These are phyloP conservation scores for Amaranthus hypochondriacus DNA, from an alignment of 148 eudicot genomes.

Conservation along the genomic window DNA sequence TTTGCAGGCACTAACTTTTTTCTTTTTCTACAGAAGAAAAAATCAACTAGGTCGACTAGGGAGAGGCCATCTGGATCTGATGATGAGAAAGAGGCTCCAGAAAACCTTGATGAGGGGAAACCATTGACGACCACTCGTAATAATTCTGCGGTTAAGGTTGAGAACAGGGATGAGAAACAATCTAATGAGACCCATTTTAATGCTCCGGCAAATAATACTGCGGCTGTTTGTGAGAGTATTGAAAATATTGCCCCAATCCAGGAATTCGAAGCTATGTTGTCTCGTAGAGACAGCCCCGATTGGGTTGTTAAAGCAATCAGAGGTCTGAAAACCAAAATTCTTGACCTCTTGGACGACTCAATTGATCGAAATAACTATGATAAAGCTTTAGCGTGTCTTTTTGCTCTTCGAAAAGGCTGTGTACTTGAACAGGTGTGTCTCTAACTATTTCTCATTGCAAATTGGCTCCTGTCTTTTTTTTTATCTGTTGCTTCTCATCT, in stretches of 20 bases:
- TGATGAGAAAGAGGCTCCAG: slow-evolving; percentile 46
- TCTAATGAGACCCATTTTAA: slow-evolving; percentile 37
- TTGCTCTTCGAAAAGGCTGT: slow-evolving; percentile 82
- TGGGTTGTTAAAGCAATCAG: slow-evolving; percentile 78
- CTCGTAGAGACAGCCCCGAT: slow-evolving; percentile 78
- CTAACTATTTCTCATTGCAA: background rate
- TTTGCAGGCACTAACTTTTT: slow-evolving; percentile 13
- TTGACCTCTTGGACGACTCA: slow-evolving; percentile 61
- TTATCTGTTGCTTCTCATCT: background rate
- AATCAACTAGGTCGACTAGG: slow-evolving; percentile 51
- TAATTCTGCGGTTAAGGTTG: slow-evolving; percentile 41
- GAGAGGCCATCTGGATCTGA: slow-evolving; percentile 69
- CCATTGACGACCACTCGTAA: slow-evolving; percentile 32
- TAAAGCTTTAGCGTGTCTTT: slow-evolving; percentile 68
- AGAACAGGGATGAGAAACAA: slow-evolving; percentile 45
- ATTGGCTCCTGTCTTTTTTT: background rate
- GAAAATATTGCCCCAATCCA: slow-evolving; percentile 63
- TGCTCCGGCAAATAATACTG: slow-evolving; percentile 33
- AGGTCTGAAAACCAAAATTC: slow-evolving; percentile 57
- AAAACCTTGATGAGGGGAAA: slow-evolving; percentile 29
- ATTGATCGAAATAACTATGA: slow-evolving; percentile 48
- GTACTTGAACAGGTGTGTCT: slow-evolving; percentile 73
- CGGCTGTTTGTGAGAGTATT: slow-evolving; percentile 47
- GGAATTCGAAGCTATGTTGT: slow-evolving; percentile 89
- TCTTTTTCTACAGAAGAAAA: slow-evolving; percentile 62